Percentiles rank a stretch among this genome's conserved stretches.
These are phyloP conservation scores for Aspergillus niger DNA, from an alignment of 2,329 filamentous ascomycete species.

Conservation along the genomic window DNA sequence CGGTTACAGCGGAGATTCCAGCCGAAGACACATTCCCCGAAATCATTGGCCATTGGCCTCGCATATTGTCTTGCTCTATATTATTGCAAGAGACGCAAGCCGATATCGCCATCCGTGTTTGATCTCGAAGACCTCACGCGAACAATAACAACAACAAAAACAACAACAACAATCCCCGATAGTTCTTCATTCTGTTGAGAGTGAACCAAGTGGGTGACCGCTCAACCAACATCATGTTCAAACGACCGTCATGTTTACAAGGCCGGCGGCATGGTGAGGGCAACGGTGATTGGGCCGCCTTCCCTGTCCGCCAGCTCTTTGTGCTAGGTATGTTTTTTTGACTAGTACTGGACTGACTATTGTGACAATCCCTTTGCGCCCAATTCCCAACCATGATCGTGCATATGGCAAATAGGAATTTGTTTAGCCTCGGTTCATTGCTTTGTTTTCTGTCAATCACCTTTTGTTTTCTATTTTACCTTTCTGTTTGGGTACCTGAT, in stretches of 20 bases:
- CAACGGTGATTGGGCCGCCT: constrained; percentile 45
- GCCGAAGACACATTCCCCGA: constrained; percentile 28
- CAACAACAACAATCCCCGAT: not conserved
- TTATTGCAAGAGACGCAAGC: constrained; percentile 18
- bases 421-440: constrained; percentile 7
- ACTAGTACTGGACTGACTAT: too few relatives aligned
- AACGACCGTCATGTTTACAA: constrained; percentile 37
- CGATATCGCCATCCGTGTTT: constrained; percentile 8
- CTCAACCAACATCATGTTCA: constrained; percentile 32
- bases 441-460: not conserved
- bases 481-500: not conserved
- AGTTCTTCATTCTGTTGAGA: constrained; percentile 7
- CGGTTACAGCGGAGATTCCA: constrained; percentile 30
- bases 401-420: not conserved
- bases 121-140: not conserved
- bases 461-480: not conserved
- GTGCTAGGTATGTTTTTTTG: constrained; percentile 44
- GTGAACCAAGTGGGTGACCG: not conserved
- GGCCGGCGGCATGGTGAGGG: constrained; percentile 32
- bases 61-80: constrained; percentile 17
- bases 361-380: constrained; percentile 14
- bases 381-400: constrained; percentile 15
- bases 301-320: constrained; percentile 61
- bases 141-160: too few relatives aligned
- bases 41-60: constrained; percentile 14